Base-by-base conservation (phyloP, 2,329 filamentous ascomycete genomes). In the Hypoxylon sp. region DNA sequence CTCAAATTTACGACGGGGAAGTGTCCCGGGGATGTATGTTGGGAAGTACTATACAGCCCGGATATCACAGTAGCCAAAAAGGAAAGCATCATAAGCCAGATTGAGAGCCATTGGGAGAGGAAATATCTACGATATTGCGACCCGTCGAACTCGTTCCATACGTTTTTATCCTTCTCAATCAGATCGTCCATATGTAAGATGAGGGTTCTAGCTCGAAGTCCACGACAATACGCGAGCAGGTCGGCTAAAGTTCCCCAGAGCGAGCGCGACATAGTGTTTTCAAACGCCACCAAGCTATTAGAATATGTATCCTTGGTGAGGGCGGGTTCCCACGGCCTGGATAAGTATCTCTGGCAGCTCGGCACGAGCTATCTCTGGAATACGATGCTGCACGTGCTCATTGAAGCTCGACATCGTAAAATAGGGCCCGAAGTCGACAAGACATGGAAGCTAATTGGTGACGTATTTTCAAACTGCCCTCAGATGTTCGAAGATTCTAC, bases 61-160 rank as follows among this genome's bases (percentile, higher is more conserved):
- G 57, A 39, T 46, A 48, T 70, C 29, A 46, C 63, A 5, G 24
- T 72, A 37, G 39, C 66, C 52, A 51, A 64, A n/a, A 70, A 67
- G 47, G 74, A 78, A 29, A 67, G 47, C 9, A 31, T 73, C 6
- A 78, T 82, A 31, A 74, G 78, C 69, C 75, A 81, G 59, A 63
- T 82, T 2, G 78, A 81, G 50, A 71, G 73, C 5, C 50, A 69
- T 2, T 74, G 82, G 51, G 78, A 83, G 52, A 70, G 71, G n/a
- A 79, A 76, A 13, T 81, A 79, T 52, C 58, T 82, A 14, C 72
- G 67, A 1, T 77, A 81, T 52, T 82, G 78, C 62, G 81, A 82
- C 62, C 69, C 73, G 10, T 77, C 78, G 4, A 65, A 67, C n/a
- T 55, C 73, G 33, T 59, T 72, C 37, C 73, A 76, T 24, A 63